Evolutionary conservation across 2,329 filamentous ascomycete genomes (phyloP), one percentile per base, ranked within the genome.

Genomic region (Thelonectria blattea): DNA sequence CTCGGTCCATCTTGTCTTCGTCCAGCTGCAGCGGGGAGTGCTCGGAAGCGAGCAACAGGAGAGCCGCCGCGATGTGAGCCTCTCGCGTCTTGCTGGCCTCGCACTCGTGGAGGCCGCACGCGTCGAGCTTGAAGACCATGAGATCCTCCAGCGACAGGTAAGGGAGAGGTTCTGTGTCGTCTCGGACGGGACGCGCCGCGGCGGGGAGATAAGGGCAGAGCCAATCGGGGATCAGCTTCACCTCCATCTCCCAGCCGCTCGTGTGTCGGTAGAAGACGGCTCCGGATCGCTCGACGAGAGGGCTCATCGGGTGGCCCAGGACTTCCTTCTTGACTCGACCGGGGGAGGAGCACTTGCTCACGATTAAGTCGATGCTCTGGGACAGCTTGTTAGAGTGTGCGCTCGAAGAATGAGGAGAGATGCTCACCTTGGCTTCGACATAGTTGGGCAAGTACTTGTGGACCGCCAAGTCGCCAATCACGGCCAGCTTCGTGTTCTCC

Each of bases 161-260:
- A 1, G 70, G 70, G n/a, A 72, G 61, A 1, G 60, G 59, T 1
- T 60, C 56, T 22, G 39, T 53, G 15, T 66, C 62, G 32, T 72
- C 65, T 27, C 65, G 59, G 4, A 68, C 67, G 3, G 61, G 62
- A n/a, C 63, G 64, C 5, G 70, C 70, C 4, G 70, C 57, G 6
- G 57, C 52, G 41, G 70, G 70, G 34, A 72, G 70, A 49, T 69
- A 72, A 0, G 70, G 68, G 53, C 70, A 71, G 3, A 72, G 63
- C 70, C 70, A 72, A 65, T 72, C 70, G 30, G 70, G 70, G 11
- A 72, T 64, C 27, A 72, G 65, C 62, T 72, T 72, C 10, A 72
- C 70, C 32, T 72, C 68, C 8, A 72, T 63, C 49, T 72, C 68
- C 69, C 69, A 72, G 22, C 69, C 68, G 46, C 39, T 66, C 0